phyloP scores from a whole-genome alignment of 2,329 filamentous ascomycete species.

The Fusarium torulosum region DNA sequence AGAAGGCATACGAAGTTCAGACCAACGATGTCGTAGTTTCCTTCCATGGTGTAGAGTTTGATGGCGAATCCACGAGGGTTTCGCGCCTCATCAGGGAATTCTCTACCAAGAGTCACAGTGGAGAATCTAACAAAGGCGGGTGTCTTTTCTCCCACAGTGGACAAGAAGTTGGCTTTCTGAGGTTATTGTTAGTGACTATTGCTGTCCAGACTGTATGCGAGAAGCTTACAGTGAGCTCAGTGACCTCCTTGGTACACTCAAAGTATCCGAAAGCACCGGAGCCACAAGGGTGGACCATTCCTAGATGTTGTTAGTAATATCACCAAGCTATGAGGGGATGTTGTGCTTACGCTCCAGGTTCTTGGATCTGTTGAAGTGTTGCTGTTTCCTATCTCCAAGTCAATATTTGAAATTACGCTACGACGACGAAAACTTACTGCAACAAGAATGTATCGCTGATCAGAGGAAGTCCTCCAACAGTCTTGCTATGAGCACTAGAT shows the following conservation, averaged over 20 bases:
- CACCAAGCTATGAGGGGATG: rapidly evolving
- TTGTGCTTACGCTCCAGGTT: background rate
- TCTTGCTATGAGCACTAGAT: constrained; percentile 9
- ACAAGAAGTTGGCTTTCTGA: constrained; percentile 16
- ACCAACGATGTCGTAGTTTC: constrained; percentile 3
- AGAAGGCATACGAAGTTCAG: constrained; percentile 1
- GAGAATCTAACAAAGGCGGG: constrained; percentile 12
- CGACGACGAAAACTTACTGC: background rate
- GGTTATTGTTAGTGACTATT: background rate
- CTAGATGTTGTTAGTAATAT: background rate
- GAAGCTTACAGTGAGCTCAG: constrained; percentile 5
- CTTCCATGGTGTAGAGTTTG: constrained; percentile 8
- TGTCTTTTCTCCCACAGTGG: constrained; percentile 2
- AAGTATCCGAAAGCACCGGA: constrained; percentile 17
- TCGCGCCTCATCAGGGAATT: constrained; percentile 7
- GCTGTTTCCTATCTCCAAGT: constrained; percentile 4
- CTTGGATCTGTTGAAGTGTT: constrained; percentile 20
- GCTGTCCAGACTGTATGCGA: background rate
- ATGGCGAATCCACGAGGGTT: constrained; percentile 16
- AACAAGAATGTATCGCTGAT: constrained; percentile 10
- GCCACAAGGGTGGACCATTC: constrained; percentile 12
- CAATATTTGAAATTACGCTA: background rate
- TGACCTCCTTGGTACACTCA: constrained; percentile 7
- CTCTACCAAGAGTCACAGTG: constrained; percentile 9
- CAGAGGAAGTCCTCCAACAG: background rate